Evolutionary conservation across 2,329 filamentous ascomycete genomes (phyloP), one percentile per base, ranked within the genome.

Genomic region (Aspergillus versicolor): DNA sequence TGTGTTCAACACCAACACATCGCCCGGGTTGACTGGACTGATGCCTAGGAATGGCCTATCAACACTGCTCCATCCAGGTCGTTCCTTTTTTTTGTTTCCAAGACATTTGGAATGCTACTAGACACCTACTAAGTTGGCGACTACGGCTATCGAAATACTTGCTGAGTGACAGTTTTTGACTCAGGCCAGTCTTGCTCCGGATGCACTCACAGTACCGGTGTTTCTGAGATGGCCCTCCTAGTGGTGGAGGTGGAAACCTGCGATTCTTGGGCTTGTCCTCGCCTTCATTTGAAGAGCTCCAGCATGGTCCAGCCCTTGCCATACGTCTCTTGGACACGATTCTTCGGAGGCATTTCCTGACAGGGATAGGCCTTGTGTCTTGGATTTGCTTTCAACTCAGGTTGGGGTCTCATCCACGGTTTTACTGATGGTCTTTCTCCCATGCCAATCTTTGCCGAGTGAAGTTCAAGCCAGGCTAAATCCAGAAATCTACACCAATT

Each of bases 401-500:
- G 21, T 27, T 40, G 43, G 12, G n/a, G 13, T n/a, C 21, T 47
- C 22, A 17, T 32, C 30, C 22, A 41, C 15, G 40, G 22, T n/a
- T 46, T 27, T 19, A 52, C 19, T 45, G 54, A 56, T 27, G n/a
- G 37, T 43, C 24, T 34, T 52, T 48, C 13, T 50, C 8, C 27
- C 41, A 42, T 13, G 54, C 54, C 54, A 57, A 57, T 48, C 15
- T 34, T 30, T 52, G 54, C 54, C 48, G 52, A 57, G 54, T 47
- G 15, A 22, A 46, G 47, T 30, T 7, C 30, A 55, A 57, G 43
- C 19, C 42, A 57, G 42, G 48, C 43, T 52, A 52, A 52, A 47
- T 38, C 17, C 34, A 38, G 37, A 52, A 47, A 57, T 57, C 43
- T 57, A 52, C 42, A 38, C 48, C 54, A 57, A 90, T 91, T 54